Conservation (phyloP, 2,329 filamentous ascomycete genomes). For the Apiospora rasikravindrae region DNA sequence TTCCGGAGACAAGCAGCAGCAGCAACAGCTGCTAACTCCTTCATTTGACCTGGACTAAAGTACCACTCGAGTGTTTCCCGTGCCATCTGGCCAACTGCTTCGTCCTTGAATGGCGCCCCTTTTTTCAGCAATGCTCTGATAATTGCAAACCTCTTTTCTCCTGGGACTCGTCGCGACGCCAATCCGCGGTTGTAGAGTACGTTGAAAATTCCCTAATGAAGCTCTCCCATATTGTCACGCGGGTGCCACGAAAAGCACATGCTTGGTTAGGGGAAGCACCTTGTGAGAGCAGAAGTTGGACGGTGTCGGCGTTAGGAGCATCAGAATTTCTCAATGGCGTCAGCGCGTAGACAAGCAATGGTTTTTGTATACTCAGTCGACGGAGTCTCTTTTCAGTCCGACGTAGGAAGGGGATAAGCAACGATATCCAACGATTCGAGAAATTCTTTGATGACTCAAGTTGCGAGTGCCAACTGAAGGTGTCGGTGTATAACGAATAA, state of each 20-base stretch:
- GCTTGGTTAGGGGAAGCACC: neutral
- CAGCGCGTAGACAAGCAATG: neutral
- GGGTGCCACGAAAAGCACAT: too few species aligned
- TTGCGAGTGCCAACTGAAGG: neutral
- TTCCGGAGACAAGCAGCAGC: too few species aligned
- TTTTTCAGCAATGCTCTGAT: neutral
- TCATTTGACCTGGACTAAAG: neutral
- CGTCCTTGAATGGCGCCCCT: neutral
- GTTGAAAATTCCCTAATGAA: too few species aligned
- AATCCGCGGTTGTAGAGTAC: too few species aligned
- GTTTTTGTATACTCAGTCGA: neutral
- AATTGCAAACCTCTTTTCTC: neutral
- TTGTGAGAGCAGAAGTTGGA: neutral
- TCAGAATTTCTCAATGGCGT: neutral
- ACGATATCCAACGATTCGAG: neutral
- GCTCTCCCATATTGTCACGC: too few species aligned
- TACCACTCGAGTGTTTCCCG: neutral
- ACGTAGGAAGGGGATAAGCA: neutral
- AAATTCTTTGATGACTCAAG: neutral
- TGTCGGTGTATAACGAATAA: too few species aligned
- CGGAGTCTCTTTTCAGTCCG: neutral
- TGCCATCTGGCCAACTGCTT: too few species aligned
- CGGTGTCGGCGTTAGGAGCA: neutral
- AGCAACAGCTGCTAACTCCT: neutral
- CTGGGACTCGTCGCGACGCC: neutral